Base-by-base conservation (phyloP, 192 early-diverging fungal species). In the Gamsiella multidivaricata region DNA sequence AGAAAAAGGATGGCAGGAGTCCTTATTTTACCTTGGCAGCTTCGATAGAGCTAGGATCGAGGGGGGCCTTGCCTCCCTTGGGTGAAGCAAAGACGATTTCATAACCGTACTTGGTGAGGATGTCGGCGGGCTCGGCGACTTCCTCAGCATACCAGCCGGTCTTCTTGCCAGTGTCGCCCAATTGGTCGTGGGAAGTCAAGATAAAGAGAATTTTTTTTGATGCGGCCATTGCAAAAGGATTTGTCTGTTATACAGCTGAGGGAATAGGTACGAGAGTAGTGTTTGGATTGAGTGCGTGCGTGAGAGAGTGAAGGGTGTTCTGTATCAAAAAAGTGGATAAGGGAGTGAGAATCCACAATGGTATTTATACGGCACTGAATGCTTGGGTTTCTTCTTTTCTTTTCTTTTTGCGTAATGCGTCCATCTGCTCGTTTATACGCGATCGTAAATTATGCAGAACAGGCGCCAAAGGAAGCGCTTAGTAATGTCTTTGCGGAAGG, bases 71-170 rank as follows among this genome's bases (percentile, higher is more conserved):
- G 18, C 87, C 87, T n/a, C 87, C 87, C 31, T 85, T 85, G 28
- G 86, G 86, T 61, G 69, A 85, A 22, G 87, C 87, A 61, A 61
- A 86, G 57, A 80, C 80, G 36, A 88, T 73, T 22, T 88, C 82
- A 68, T 81, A 89, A 2, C 76, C 76, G 49, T 80, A 33, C 25
- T 70, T 47, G 28, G 60, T 55, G 17, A 88, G 65, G 37, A 83
- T 43, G 22, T 57, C 64, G 54, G 85, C 87, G 5, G 86, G 86
- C 50, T 88, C 86, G 33, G 85, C 87, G 42, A 85, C 83, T 47
- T 88, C 87, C 36, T 82, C 66, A 15, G 87, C 67, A 22, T 75
- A 81, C 61, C 57, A 81, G 5, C 80, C 80, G 2, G 80, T 81
- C 61, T 76, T 68, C 25, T 58, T 31, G 41, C 63, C 79, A 47